Evolutionary conservation across 1,284 basidiomycete genomes (phyloP).

Genomic region (Ustilago loliicola): DNA sequence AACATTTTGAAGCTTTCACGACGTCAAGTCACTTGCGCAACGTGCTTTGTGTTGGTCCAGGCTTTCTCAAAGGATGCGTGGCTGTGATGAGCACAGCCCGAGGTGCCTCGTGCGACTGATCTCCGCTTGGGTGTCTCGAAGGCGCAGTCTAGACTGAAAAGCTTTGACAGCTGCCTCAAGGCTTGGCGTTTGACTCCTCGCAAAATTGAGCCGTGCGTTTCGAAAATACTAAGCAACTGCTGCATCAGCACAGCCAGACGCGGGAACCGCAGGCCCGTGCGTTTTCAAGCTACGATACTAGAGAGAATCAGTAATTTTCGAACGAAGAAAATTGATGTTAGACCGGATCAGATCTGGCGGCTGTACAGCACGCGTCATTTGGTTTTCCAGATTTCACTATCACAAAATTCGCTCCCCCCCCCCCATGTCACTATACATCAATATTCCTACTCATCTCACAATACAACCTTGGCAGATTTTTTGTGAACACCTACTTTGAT

Average conservation of each 20-base stretch:
- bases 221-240: not conserved
- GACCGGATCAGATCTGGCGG: too few relatives aligned
- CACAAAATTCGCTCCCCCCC: too few relatives aligned
- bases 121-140: too few relatives aligned
- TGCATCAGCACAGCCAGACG: conserved; percentile 11
- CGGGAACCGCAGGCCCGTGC: conserved; percentile 9
- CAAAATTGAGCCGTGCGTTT: not conserved
- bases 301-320: not conserved
- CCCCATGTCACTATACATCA: too few relatives aligned
- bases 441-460: too few relatives aligned
- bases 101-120: too few relatives aligned
- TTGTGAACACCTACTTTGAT: too few relatives aligned
- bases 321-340: too few relatives aligned
- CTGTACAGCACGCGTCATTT: too few relatives aligned
- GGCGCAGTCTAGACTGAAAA: not conserved
- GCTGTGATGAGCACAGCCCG: not conserved
- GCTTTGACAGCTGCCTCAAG: conserved; percentile 12
- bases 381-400: too few relatives aligned
- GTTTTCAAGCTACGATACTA: not conserved
- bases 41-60: not conserved
- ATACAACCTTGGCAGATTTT: too few relatives aligned
- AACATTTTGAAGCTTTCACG: not conserved
- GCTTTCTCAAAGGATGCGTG: not conserved
- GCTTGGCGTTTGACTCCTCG: conserved; percentile 8
- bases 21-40: not conserved